Conservation (phyloP, 163 green algal species). For the Chlorella variabilis region DNA sequence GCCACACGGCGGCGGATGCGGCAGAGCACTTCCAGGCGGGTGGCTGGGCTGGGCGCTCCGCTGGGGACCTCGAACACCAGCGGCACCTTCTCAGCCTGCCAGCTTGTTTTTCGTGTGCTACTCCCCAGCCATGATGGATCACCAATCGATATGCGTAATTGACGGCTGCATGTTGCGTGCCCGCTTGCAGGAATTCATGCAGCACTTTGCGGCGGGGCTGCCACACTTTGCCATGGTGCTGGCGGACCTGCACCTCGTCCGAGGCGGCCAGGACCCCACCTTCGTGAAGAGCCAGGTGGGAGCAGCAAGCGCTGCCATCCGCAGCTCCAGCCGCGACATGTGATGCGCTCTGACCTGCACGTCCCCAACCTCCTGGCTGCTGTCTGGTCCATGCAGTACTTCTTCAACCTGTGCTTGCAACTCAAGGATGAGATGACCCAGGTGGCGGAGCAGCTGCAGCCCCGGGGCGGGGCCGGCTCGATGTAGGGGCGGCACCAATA, state of each 20-base stretch:
- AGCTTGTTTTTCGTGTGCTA: too few relatives aligned
- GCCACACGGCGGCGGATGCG: constrained; percentile 5
- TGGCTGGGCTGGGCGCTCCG: neutral
- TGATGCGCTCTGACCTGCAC: too few relatives aligned
- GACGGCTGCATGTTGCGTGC: neutral
- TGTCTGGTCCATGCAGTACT: too few relatives aligned
- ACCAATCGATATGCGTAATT: too few relatives aligned
- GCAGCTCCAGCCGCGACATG: too few relatives aligned
- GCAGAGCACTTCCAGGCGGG: constrained; percentile 8
- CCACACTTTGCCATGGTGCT: constrained; percentile 40
- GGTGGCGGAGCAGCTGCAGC: constrained; percentile 23
- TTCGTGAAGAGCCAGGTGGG: constrained; percentile 27
- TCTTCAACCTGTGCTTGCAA: constrained; percentile 27
- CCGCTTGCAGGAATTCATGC: constrained; percentile 14
- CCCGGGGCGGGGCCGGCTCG: neutral
- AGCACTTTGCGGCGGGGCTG: constrained; percentile 30
- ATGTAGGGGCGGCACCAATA: too few relatives aligned
- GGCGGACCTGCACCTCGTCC: constrained; percentile 25
- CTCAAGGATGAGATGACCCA: constrained; percentile 28
- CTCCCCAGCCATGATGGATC: too few relatives aligned
- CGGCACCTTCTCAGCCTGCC: too few relatives aligned
- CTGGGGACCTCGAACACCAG: neutral
- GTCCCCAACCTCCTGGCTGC: too few relatives aligned
- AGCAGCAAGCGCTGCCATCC: too few relatives aligned
- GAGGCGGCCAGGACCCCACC: neutral